phyloP scores from a whole-genome alignment of 495 filamentous ascomycete species.

The Neurospora sp. region DNA sequence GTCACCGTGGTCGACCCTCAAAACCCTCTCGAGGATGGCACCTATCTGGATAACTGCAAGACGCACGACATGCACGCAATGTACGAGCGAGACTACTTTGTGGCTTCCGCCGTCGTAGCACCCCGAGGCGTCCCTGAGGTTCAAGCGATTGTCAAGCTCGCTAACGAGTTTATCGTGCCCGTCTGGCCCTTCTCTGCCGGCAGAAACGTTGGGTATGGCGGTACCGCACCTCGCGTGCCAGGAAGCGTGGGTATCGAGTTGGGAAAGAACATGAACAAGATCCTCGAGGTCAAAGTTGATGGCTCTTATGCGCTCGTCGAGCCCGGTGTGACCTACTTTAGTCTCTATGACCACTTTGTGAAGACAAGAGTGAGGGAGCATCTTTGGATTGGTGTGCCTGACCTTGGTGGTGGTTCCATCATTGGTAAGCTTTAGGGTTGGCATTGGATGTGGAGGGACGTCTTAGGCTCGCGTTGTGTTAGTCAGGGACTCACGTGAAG shows the following conservation, averaged over 20 bases:
- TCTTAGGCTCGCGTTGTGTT: neutral
- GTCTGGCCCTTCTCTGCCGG: conserved; percentile 48
- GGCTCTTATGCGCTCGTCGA: conserved; percentile 46
- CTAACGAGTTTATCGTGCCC: conserved; percentile 40
- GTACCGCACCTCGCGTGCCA: conserved; percentile 43
- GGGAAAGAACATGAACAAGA: conserved; percentile 43
- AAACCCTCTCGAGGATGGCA: neutral
- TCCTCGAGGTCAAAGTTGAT: conserved; percentile 44
- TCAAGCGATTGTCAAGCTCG: conserved; percentile 34
- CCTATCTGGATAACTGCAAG: conserved; percentile 14
- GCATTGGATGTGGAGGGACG: neutral
- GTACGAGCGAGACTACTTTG: conserved; percentile 41
- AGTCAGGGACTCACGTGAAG: neutral
- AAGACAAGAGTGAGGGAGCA: conserved; percentile 20
- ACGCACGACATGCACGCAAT: conserved; percentile 47
- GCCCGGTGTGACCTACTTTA: conserved; percentile 48
- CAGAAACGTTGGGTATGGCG: conserved; percentile 48
- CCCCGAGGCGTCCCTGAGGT: conserved; percentile 39
- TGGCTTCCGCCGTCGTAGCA: conserved; percentile 41
- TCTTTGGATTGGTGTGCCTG: conserved; percentile 45
- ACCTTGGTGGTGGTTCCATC: conserved; percentile 42
- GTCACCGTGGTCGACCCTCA: neutral
- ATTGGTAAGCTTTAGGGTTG: neutral
- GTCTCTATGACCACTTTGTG: conserved; percentile 42
- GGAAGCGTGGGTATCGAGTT: conserved; percentile 47